Percentiles rank a stretch among this genome's conserved stretches.
Conservation (phyloP, 805 yeast species). For the Ogataea neopini region DNA sequence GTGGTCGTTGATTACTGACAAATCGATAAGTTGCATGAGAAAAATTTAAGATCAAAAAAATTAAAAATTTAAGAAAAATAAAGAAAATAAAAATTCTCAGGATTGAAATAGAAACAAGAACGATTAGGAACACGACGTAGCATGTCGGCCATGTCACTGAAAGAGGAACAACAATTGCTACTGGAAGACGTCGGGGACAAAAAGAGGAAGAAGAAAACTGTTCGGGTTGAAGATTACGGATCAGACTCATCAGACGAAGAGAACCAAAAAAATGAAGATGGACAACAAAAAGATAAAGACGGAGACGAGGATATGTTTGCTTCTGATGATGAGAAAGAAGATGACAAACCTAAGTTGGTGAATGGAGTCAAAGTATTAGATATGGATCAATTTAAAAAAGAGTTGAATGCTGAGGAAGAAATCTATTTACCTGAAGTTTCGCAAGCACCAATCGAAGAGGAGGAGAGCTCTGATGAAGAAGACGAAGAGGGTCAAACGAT, state of each 20-base stretch:
- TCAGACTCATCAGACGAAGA: constrained; percentile 29
- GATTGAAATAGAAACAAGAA: too few species aligned
- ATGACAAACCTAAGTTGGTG: neutral
- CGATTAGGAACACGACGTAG: too few species aligned
- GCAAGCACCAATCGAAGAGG: neutral
- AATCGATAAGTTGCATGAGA: too few species aligned
- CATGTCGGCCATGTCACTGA: neutral
- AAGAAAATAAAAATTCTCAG: neutral
- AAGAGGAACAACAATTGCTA: constrained; percentile 17
- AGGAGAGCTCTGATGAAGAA: constrained; percentile 4
- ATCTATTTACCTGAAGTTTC: constrained; percentile 8
- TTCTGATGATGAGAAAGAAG: constrained; percentile 25
- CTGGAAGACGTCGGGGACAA: constrained; percentile 24
- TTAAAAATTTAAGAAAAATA: neutral
- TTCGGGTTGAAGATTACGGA: constrained; percentile 20
- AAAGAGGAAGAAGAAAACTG: constrained; percentile 10
- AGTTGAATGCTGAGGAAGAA: constrained; percentile 21
- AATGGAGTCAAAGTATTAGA: constrained; percentile 34
- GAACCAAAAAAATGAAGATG: constrained; percentile 9
- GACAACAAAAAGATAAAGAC: constrained; percentile 22
- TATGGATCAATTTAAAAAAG: constrained; percentile 39
- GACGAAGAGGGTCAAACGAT: constrained; percentile 12
- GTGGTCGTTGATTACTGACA: too few species aligned
- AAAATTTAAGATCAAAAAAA: neutral
- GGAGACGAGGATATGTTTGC: constrained; percentile 48